phyloP scores from a whole-genome alignment of 495 filamentous ascomycete species.

The Bacidia rubella region DNA sequence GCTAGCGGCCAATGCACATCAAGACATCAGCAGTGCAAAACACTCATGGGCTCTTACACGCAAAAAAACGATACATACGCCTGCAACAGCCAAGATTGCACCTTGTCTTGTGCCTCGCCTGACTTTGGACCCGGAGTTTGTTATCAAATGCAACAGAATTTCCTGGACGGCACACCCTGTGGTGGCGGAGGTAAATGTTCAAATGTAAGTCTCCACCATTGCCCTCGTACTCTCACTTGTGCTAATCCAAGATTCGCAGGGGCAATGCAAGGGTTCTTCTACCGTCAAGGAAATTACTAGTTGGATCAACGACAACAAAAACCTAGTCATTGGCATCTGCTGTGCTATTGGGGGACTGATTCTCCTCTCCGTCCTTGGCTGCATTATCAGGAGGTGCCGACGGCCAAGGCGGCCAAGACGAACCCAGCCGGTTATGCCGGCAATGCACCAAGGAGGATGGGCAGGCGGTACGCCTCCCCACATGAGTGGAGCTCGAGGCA shows the following conservation, averaged over 20 bases:
- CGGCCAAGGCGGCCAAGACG: slow-evolving; percentile 22
- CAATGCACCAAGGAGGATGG: slow-evolving; percentile 16
- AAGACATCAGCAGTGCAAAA: slow-evolving; percentile 78
- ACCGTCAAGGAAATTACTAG: slow-evolving; percentile 44
- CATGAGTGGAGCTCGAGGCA: slow-evolving; percentile 8
- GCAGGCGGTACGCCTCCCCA: slow-evolving; percentile 10
- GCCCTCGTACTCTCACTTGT: neutral
- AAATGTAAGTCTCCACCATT: slow-evolving; percentile 35
- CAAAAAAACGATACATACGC: slow-evolving; percentile 69
- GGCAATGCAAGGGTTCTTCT: slow-evolving; percentile 51
- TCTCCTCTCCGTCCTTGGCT: slow-evolving; percentile 45
- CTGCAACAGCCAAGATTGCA: slow-evolving; percentile 61
- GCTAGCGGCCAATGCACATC: slow-evolving; percentile 93
- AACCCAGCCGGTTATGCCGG: slow-evolving; percentile 5
- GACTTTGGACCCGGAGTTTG: slow-evolving; percentile 49
- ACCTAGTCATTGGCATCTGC: slow-evolving; percentile 61
- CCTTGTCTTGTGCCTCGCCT: slow-evolving; percentile 62
- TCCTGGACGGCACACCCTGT: slow-evolving; percentile 85
- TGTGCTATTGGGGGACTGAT: slow-evolving; percentile 54
- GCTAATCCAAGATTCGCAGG: slow-evolving; percentile 22
- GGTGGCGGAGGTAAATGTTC: slow-evolving; percentile 64
- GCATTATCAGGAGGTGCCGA: slow-evolving; percentile 43
- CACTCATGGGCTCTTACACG: slow-evolving; percentile 66
- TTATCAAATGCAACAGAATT: slow-evolving; percentile 75
- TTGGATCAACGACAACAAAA: slow-evolving; percentile 60